Evolutionary conservation across 768 basidiomycete species (phyloP), one percentile per base, ranked within the genome.

Genomic region (Mycena olivaceomarginata): DNA sequence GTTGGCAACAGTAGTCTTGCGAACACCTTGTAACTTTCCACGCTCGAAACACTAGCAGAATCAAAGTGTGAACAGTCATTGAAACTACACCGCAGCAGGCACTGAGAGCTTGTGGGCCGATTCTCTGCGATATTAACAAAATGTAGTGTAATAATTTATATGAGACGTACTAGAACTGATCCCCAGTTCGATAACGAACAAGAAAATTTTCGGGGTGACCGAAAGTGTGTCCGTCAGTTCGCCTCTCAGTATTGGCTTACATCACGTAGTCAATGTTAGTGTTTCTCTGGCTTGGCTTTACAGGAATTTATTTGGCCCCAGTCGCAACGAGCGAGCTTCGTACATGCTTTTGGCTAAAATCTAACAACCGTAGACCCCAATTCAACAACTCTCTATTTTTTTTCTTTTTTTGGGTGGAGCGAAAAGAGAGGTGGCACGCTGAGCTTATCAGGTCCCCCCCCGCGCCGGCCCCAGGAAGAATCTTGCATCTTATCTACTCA

Each of bases 1-100:
- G 65, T 66, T 66, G 45, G 63, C 63, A 43, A 64, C 63, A 43
- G 39, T 62, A 62, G 60, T 62, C 60, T 62, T 62, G 39, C 60
- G 60, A 62, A 62, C 60, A 62, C 60, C 60, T 62, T 62, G 60
- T 67, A 59, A 59, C 57, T 59, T 59, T 59, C 4, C 57, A 59
- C 57, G 57, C 57, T 59, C 57, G 57, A 59, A 59, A 59, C 57
- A 59, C 25, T 59, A 25, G 57, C 57, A 59, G 25, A 59, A 59
- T 59, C 25, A 59, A 59, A 59, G 57, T 59, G 57, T 37, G 57
- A 59, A 59, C 57, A 59, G 57, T 25, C 57, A 59, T 56, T 56
- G 53, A 56, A 56, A 56, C 53, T 56, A 56, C 53, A 56, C 53
- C 43, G 53, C n/a, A n/a, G n/a, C n/a, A n/a, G n/a, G n/a, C n/a